Evolutionary conservation across 352 stramenopile species (phyloP), one percentile per base, ranked within the genome.

Genomic region (Pythium phragmiticola): DNA sequence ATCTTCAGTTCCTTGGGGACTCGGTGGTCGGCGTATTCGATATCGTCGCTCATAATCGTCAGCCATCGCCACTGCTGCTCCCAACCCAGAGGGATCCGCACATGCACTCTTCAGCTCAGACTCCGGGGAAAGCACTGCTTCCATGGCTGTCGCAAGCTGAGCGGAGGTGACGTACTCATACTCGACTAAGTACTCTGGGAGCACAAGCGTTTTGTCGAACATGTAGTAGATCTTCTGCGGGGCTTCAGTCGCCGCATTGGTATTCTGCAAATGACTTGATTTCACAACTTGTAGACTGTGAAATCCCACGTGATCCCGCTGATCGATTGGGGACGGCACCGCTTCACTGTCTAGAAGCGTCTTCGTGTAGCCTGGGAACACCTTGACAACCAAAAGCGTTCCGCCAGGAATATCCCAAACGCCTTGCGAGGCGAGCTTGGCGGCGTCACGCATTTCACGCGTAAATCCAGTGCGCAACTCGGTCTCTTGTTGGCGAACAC

Each of bases 101-200:
- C n/a, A 8, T 19, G 39, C 36, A 11, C 33, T 54, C 17, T 43
- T 60, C 2, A 23, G 0, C 2, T 55, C 57, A 19, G 19, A 16
- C 2, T 21, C 46, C 11, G 45, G 43, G 2, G 33, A 19, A n/a
- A 61, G 16, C n/a, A 51, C 47, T 17, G 52, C 14, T 58, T 60
- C 30, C 21, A 39, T 37, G 4, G 3, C 23, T 41, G 47, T 28
- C 46, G 42, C 42, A 49, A 52, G n/a, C 14, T 64, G 45, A 12
- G 53, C 41, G 0, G 56, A 23, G 4, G 33, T 21, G 1, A 59
- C 43, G 52, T 92, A 96, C 34, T 94, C 68, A 56, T 90, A 96
- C 55, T 94, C 82, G 21, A 96, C 82, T 21, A 96, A 68, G 55
- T 95, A 96, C 65, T 96, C 88, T 1, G 88, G 88, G 12, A 96